Evolutionary conservation across 2,329 filamentous ascomycete species (phyloP).

Genomic region (Colletotrichum viniferum): DNA sequence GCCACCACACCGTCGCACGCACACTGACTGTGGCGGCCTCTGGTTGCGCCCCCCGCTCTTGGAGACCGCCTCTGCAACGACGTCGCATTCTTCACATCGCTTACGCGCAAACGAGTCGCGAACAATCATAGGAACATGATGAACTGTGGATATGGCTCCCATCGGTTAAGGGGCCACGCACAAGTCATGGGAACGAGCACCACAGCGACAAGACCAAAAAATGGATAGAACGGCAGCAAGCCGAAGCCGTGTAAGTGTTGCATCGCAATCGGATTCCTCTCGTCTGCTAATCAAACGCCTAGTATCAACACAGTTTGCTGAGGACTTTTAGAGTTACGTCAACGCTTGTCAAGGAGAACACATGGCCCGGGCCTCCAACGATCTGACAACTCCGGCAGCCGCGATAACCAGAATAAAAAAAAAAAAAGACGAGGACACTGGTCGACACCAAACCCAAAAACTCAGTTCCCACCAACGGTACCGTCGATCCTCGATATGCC

Average conservation of each 20-base stretch:
- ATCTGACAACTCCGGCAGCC: background rate
- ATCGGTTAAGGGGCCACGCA: background rate
- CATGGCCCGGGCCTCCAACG: background rate
- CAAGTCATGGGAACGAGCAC: background rate
- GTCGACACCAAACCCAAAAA: background rate
- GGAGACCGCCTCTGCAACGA: constrained; percentile 7
- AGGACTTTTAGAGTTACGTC: constrained; percentile 1
- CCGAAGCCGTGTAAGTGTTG: background rate
- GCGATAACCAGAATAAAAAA: background rate
- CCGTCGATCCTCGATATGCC: background rate
- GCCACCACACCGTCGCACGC: background rate
- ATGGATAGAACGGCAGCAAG: background rate
- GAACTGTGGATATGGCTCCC: background rate
- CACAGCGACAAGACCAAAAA: background rate
- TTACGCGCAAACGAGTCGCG: constrained; percentile 9
- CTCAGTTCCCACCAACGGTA: background rate
- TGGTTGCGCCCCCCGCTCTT: background rate
- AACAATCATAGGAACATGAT: background rate
- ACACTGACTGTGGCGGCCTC: background rate
- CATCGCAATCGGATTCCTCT: background rate
- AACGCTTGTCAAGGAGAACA: background rate
- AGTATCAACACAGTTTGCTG: background rate
- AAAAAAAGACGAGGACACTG: too few relatives aligned
- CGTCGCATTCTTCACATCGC: constrained; percentile 19
- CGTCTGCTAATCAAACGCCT: background rate